phyloP scores from a whole-genome alignment of 331 rosid genomes.

The Quercus lobata region DNA sequence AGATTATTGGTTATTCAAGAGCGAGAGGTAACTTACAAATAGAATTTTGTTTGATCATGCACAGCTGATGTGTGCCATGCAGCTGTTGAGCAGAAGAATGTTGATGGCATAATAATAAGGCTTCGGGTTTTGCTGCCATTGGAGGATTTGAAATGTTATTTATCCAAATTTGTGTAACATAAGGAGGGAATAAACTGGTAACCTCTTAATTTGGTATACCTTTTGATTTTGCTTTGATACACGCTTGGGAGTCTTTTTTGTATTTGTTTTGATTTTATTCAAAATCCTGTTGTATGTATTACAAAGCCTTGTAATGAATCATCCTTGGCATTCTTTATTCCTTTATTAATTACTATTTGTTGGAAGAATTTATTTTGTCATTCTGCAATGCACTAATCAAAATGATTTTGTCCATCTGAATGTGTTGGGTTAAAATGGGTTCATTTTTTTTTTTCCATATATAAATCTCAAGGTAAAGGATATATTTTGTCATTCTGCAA shows the following conservation, averaged over 20 bases:
- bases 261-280: no score
- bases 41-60: constrained; percentile 31
- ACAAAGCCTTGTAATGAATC: not conserved
- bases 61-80: constrained; percentile 23
- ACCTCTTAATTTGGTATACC: constrained; percentile 13
- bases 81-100: constrained; percentile 35
- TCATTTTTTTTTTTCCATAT: no score
- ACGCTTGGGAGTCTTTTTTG: not conserved
- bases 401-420: no score
- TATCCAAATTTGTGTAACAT: constrained; percentile 24
- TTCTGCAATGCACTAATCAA: no score
- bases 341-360: not conserved
- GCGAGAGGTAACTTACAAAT: constrained; percentile 17
- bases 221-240: constrained; percentile 14
- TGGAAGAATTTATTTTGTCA: not conserved
- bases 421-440: no score
- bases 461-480: no score
- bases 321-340: not conserved
- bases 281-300: constrained; percentile 3
- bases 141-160: constrained; percentile 25
- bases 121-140: constrained; percentile 44
- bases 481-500: no score
- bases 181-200: constrained; percentile 18
- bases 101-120: constrained; percentile 35
- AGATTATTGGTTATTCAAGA: constrained; percentile 21